Percentiles rank a stretch among this genome's conserved stretches.
These are phyloP conservation scores for Boletus vermiculosoides DNA, from an alignment of 768 basidiomycete genomes.

Conservation along the genomic window DNA sequence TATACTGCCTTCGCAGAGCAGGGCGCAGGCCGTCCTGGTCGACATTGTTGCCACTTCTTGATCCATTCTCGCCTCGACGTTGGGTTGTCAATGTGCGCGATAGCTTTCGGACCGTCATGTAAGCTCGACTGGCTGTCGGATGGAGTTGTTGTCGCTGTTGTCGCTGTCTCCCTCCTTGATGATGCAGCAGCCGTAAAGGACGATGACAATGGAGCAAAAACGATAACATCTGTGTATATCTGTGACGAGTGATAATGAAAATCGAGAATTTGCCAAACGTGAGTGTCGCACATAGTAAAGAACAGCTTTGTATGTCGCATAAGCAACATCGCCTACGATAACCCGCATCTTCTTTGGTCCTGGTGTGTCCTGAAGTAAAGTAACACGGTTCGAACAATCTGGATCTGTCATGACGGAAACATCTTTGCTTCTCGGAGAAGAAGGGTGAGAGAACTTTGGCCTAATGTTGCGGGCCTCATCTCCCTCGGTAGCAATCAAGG, in stretches of 20 bases:
- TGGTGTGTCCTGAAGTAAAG: constrained; percentile 2
- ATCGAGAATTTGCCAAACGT: neutral
- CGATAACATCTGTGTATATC: constrained; percentile 84
- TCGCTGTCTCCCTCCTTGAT: constrained; percentile 10
- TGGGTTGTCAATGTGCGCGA: constrained; percentile 23
- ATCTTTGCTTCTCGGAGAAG: constrained; percentile 36
- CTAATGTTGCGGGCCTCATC: constrained; percentile 30
- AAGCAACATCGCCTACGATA: constrained; percentile 56
- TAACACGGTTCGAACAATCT: neutral
- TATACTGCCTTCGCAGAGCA: constrained; percentile 87
- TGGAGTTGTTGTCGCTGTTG: constrained; percentile 21
- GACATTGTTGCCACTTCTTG: constrained; percentile 57
- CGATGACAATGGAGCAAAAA: constrained; percentile 83
- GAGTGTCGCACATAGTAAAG: constrained; percentile 68
- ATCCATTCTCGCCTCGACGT: constrained; percentile 68
- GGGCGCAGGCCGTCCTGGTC: constrained; percentile 62
- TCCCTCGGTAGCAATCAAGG: neutral
- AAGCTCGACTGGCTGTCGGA: constrained; percentile 38
- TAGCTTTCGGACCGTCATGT: constrained; percentile 20
- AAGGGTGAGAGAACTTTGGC: constrained; percentile 39
- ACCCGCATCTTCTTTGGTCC: constrained; percentile 56
- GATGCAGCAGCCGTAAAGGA: constrained; percentile 43
- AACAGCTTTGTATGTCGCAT: constrained; percentile 61
- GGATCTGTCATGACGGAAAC: constrained; percentile 20
- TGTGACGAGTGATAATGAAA: constrained; percentile 28